phyloP scores from a whole-genome alignment of 139 green algal species.

The Auxenochlorella protothecoides region DNA sequence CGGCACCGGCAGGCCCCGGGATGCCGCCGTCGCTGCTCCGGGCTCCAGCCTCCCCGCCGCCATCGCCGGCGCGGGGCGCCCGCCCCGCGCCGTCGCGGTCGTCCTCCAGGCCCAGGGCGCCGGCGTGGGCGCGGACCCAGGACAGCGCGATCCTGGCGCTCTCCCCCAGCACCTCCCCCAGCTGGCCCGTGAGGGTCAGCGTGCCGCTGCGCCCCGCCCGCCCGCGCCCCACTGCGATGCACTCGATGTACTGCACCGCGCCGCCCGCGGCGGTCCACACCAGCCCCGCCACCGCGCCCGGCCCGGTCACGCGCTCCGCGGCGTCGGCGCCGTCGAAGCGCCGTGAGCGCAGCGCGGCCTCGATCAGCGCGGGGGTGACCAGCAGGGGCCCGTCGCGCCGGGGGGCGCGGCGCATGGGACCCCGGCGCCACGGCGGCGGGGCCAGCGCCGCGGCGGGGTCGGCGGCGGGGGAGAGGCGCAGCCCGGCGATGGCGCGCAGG shows the following conservation, averaged over 20 bases:
- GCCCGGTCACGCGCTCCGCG: conserved; percentile 7
- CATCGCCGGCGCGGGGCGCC: too few relatives aligned
- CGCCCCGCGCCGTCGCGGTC: not conserved
- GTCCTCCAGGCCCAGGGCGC: conserved; percentile 5
- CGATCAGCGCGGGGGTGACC: conserved; percentile 31
- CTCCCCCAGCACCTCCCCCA: conserved; percentile 95
- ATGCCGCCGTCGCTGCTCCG: not conserved
- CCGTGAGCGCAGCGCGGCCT: conserved; percentile 55
- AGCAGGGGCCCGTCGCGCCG: not conserved
- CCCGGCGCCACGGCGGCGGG: too few relatives aligned
- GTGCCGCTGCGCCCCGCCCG: conserved; percentile 34
- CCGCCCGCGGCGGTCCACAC: conserved; percentile 94
- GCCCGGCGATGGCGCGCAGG: too few relatives aligned
- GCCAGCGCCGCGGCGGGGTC: too few relatives aligned
- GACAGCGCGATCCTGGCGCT: conserved; percentile 81
- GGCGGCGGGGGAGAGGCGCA: too few relatives aligned
- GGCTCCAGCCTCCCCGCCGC: not conserved
- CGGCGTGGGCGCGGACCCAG: conserved; percentile 54
- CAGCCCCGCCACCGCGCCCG: conserved; percentile 89
- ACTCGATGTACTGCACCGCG: conserved; percentile 84
- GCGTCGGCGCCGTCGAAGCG: conserved; percentile 21
- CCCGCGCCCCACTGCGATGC: conserved; percentile 45
- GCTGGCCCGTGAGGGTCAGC: conserved; percentile 53
- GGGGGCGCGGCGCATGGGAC: conserved; percentile 19
- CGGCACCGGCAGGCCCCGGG: not conserved